phyloP scores from a whole-genome alignment of 805 yeast genomes.

The Blastobotrys chiropterorum region DNA sequence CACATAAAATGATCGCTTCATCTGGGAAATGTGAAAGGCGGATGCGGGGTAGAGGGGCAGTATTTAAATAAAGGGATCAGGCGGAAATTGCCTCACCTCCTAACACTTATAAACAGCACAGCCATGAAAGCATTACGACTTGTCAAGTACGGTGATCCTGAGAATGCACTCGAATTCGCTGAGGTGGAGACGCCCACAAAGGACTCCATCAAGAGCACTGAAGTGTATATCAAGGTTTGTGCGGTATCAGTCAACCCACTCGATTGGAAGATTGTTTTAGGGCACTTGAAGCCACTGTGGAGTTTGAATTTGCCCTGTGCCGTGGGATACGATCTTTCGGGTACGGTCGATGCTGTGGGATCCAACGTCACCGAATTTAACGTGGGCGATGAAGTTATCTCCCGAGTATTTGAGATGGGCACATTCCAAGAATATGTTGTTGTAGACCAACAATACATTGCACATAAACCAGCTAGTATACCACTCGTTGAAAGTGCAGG shows the following conservation, averaged over 20 bases:
- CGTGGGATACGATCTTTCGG: conserved; percentile 23
- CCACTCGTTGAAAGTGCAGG: conserved; percentile 18
- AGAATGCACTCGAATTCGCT: background rate
- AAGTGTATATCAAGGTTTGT: conserved; percentile 10
- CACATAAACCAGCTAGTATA: conserved; percentile 19
- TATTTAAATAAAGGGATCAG: background rate
- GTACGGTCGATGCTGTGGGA: conserved; percentile 23
- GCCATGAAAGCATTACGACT: background rate
- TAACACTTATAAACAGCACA: background rate
- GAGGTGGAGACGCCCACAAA: background rate
- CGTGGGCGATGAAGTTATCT: conserved; percentile 20
- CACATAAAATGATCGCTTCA: too few species aligned
- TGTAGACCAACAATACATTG: conserved; percentile 9
- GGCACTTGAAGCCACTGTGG: conserved; percentile 8
- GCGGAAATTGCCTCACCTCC: background rate
- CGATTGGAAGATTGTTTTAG: conserved; percentile 18
- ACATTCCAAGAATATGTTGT: conserved; percentile 17
- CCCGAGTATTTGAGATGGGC: conserved; percentile 9
- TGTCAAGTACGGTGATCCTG: background rate
- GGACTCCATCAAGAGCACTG: background rate
- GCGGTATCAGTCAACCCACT: conserved; percentile 25
- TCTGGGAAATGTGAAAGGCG: too few species aligned
- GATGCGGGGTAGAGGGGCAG: too few species aligned
- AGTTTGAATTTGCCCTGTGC: conserved; percentile 13
- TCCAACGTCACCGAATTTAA: conserved; percentile 14